A percentile compares a stretch with the other conserved stretches of the same genome.
phyloP scores from a whole-genome alignment of 2,329 filamentous ascomycete species.

The Lecanicillium sp. region DNA sequence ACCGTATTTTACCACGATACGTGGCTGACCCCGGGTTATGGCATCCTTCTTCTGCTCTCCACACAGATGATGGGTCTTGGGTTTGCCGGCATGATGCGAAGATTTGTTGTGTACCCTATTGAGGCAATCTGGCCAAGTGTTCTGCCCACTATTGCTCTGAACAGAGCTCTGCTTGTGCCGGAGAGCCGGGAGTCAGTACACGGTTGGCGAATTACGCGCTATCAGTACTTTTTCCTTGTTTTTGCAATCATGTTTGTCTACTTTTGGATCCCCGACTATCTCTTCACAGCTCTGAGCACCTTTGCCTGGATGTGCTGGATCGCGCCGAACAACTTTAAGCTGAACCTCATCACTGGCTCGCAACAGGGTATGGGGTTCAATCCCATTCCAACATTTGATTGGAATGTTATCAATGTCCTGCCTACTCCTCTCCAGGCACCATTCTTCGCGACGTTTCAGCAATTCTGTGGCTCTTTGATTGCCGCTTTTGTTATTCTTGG shows the following conservation, averaged over 20 bases:
- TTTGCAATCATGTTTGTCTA: conserved; percentile 30
- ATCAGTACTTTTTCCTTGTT: conserved; percentile 30
- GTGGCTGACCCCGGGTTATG: too few species aligned
- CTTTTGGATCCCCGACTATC: conserved; percentile 35
- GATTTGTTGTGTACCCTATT: background rate
- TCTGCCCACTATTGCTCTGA: too few species aligned
- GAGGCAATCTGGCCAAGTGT: background rate
- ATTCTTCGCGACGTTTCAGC: background rate
- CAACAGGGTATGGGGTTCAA: background rate
- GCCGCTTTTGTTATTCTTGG: background rate
- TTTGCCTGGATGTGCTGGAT: too few species aligned
- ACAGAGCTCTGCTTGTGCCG: conserved; percentile 15
- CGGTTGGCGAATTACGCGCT: conserved; percentile 33
- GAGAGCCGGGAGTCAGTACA: conserved; percentile 26
- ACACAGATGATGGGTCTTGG: too few species aligned
- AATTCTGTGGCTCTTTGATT: background rate
- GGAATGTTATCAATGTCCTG: too few species aligned
- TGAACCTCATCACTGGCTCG: conserved; percentile 16
- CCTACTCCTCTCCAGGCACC: background rate
- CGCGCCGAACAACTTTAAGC: conserved; percentile 29
- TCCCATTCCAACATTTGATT: too few species aligned
- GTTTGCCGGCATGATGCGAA: too few species aligned
- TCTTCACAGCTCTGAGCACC: conserved; percentile 30
- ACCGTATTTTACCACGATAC: too few species aligned
- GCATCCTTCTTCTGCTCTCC: too few species aligned